Base-by-base conservation (phyloP, 768 basidiomycete species). In the Russula emetica region DNA sequence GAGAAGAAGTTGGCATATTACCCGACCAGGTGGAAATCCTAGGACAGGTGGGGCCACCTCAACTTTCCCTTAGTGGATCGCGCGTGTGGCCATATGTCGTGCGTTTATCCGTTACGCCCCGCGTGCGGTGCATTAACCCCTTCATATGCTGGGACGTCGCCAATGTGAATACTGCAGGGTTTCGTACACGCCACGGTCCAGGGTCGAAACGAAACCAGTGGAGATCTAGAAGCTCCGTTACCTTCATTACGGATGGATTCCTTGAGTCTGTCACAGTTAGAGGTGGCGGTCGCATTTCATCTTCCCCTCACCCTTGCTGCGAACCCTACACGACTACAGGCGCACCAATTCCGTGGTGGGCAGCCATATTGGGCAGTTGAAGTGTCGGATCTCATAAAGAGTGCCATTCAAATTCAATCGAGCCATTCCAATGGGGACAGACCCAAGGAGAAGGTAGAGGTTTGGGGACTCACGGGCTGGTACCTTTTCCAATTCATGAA, bases 401-500 rank as follows among this genome's bases (percentile, higher is more conserved):
- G n/a, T 47, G 55, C 62, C 67, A 22, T 42, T 58, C 40, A 71
- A 32, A 71, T 69, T 44, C 71, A 71, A 24, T 73, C 74, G 72
- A 70, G 74, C 57, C 78, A 79, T 56, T 78, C 82, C 64, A 74
- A 80, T 49, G 79, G 79, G 16, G 72, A 73, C 22, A 79, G 77
- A 32, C 73, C 72, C 45, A 74, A 76, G 53, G 82, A 78, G 13
- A 76, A 77, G 62, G 73, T 90, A 18, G 87, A 92, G 70, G 83
- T 91, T 30, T 92, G 90, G 88, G 90, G 91, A 0, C 74, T 92
- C 70, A 91, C 91, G 24, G 91, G 90, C 40, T 92, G 90, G 88
- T 92, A 90, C 75, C 77, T 90, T 58, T 81, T 79, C 52, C 69
- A 82, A 54, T 74, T 91, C 68, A 83, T 90, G 83, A 80, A 77